These are phyloP conservation scores for Pilaira anomala DNA, from an alignment of 192 early-diverging fungal species.

Conservation along the genomic window DNA sequence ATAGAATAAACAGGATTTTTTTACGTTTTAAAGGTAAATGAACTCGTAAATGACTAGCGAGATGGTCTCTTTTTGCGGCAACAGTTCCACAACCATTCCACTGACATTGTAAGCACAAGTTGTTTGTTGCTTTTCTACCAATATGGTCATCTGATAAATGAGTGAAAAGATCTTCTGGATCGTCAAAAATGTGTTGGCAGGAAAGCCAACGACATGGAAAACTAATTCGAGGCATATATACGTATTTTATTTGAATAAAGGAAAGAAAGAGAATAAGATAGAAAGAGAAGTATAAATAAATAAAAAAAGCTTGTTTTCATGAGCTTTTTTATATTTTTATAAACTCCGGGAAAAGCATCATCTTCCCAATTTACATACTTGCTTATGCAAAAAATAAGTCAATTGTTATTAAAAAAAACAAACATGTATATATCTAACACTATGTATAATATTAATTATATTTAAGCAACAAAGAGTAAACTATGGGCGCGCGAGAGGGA, in stretches of 20 bases:
- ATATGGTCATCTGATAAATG: conserved; percentile 80
- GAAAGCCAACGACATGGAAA: conserved; percentile 19
- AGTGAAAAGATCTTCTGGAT: conserved; percentile 23
- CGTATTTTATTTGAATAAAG: neutral
- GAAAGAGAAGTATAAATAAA: too few relatives aligned
- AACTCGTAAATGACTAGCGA: conserved; percentile 29
- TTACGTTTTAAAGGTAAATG: conserved; percentile 32
- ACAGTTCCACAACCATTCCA: conserved; percentile 76
- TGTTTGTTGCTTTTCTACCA: conserved; percentile 81
- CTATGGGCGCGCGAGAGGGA: too few relatives aligned
- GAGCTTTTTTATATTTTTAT: too few relatives aligned
- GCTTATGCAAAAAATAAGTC: too few relatives aligned
- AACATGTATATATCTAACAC: too few relatives aligned
- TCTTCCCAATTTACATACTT: neutral
- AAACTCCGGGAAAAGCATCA: too few relatives aligned
- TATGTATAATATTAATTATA: too few relatives aligned
- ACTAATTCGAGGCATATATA: conserved; percentile 3
- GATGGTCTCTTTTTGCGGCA: conserved; percentile 34
- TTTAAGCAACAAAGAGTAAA: too few relatives aligned
- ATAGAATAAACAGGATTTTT: neutral
- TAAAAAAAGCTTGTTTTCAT: too few relatives aligned
- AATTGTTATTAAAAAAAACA: too few relatives aligned
- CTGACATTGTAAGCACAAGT: conserved; percentile 80
- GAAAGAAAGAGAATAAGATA: neutral
- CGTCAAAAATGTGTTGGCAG: conserved; percentile 15